Evolutionary conservation across 306 rosid species (phyloP).

Genomic region (cucumber (Cucumis sativus)): Cucumber_9930_V3 NC_026655.2:6512001-6512500

Average conservation of each 20-base stretch:
- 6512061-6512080: too few species aligned
- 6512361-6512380: slow-evolving; percentile 44
- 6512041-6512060: too few species aligned
- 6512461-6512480: slow-evolving; percentile 47
- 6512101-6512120: too few species aligned
- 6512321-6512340: slow-evolving; percentile 67
- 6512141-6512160: too few species aligned
- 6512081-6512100: too few species aligned
- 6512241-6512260: not conserved
- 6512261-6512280: not conserved
- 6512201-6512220: too few species aligned
- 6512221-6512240: not conserved
- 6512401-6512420: slow-evolving; percentile 47
- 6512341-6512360: slow-evolving; percentile 24
- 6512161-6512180: too few species aligned
- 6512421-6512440: slow-evolving; percentile 45
- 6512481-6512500: slow-evolving; percentile 10
- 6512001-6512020: too few species aligned
- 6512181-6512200: too few species aligned
- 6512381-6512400: slow-evolving; percentile 43
- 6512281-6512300: not conserved
- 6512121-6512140: too few species aligned
- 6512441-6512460: slow-evolving; percentile 44
- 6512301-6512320: not conserved
- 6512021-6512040: too few species aligned